A percentile compares a stretch with the other conserved stretches of the same genome.
Conservation (phyloP, 2,329 filamentous ascomycete species). For the Dothiorella sarmentorum region DNA sequence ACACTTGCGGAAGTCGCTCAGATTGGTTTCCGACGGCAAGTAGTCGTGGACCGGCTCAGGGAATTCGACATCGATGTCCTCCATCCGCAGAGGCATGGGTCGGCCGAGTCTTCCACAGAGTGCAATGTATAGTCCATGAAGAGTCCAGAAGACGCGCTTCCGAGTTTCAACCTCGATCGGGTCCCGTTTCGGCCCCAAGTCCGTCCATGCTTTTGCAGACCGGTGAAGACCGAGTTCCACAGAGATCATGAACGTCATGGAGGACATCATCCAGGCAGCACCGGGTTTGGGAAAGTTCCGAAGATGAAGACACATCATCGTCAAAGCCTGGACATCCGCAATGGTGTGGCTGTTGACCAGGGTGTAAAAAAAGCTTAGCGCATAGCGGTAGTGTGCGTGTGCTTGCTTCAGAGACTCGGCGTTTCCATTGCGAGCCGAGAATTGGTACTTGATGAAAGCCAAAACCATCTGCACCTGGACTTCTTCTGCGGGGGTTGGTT, state of each 20-base stretch:
- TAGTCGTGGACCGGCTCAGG: slow-evolving; percentile 71
- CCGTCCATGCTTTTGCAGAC: slow-evolving; percentile 58
- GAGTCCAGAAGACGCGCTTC: slow-evolving; percentile 74
- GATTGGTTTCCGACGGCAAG: slow-evolving; percentile 51
- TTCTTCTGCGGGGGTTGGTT: slow-evolving; percentile 60
- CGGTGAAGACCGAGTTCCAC: slow-evolving; percentile 74
- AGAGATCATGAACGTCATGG: slow-evolving; percentile 63
- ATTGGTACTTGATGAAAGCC: slow-evolving; percentile 73
- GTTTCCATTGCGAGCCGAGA: slow-evolving; percentile 65
- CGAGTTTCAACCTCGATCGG: slow-evolving; percentile 70
- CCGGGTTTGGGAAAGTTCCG: slow-evolving; percentile 78
- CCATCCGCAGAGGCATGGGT: slow-evolving; percentile 69
- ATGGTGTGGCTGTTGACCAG: slow-evolving; percentile 61
- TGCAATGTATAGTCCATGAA: slow-evolving; percentile 64
- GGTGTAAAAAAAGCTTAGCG: slow-evolving; percentile 65
- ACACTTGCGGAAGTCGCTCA: slow-evolving; percentile 53
- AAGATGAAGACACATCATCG: slow-evolving; percentile 68
- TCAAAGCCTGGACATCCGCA: slow-evolving; percentile 68
- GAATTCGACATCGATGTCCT: slow-evolving; percentile 76
- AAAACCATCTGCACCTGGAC: slow-evolving; percentile 77
- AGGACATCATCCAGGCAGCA: slow-evolving; percentile 65
- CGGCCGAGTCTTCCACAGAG: slow-evolving; percentile 72
- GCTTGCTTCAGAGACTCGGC: slow-evolving; percentile 58
- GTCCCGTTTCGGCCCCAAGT: slow-evolving; percentile 42
- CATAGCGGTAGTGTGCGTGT: slow-evolving; percentile 75